Evolutionary conservation across 176 grass and related monocot genomes (phyloP).

Genomic region (Oryza meyeriana): DNA sequence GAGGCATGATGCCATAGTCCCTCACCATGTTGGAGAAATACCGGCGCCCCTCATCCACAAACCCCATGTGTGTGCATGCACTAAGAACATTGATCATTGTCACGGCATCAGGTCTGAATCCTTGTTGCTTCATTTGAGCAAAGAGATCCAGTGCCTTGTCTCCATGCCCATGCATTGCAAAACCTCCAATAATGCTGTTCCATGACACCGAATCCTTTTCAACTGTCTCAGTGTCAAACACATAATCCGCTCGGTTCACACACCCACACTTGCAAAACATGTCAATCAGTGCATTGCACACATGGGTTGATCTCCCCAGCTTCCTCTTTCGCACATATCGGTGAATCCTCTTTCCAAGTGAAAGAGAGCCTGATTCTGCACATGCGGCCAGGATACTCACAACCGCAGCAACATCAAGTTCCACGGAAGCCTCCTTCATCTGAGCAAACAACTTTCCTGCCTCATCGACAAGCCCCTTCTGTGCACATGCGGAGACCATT

Average conservation of each 20-base stretch:
- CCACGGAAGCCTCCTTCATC: slow-evolving; percentile 51
- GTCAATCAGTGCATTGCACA: slow-evolving; percentile 78
- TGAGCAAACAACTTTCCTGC: slow-evolving; percentile 53
- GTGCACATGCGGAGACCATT: slow-evolving; percentile 60
- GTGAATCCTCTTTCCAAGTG: slow-evolving; percentile 74
- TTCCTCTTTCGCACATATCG: slow-evolving; percentile 42
- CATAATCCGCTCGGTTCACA: slow-evolving; percentile 46
- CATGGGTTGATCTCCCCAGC: slow-evolving; percentile 31
- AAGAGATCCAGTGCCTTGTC: slow-evolving; percentile 55
- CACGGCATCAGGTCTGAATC: slow-evolving; percentile 55
- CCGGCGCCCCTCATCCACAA: slow-evolving; percentile 47
- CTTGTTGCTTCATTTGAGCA: slow-evolving; percentile 62
- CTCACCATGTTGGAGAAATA: slow-evolving; percentile 57
- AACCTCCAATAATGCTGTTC: slow-evolving; percentile 76
- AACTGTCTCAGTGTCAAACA: slow-evolving; percentile 58
- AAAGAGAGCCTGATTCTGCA: slow-evolving; percentile 60
- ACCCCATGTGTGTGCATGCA: slow-evolving; percentile 63
- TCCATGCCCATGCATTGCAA: slow-evolving; percentile 76
- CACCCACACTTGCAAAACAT: slow-evolving; percentile 82
- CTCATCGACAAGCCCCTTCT: slow-evolving; percentile 52
- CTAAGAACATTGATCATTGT: slow-evolving; percentile 66
- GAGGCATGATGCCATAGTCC: slow-evolving; percentile 50
- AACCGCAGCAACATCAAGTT: slow-evolving; percentile 48
- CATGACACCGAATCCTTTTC: slow-evolving; percentile 68
- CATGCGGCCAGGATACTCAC: slow-evolving; percentile 81